Base-by-base conservation (phyloP, 306 rosid species). In the Cyclanthera cordifolia region DNA sequence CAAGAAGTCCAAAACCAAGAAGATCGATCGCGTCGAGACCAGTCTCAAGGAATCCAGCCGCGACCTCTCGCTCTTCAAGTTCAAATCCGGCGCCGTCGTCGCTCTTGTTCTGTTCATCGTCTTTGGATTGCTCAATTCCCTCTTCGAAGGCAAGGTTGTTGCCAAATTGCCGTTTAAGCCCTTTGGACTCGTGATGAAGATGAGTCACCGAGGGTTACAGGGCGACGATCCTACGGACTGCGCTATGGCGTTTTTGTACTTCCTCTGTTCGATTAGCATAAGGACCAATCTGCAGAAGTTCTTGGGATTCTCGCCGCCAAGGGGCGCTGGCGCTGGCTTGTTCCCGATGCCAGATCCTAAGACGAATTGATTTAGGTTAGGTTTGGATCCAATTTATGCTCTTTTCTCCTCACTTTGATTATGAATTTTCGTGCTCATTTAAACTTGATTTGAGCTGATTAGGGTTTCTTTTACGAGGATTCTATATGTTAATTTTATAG, bases 271-370 rank as follows among this genome's bases (percentile, higher is more conserved):
- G 13, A 90, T 94, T 55, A 94, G 99, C 65, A 94, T 94, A 56
- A 79, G 96, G 41, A 90, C 97, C 48, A 94, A 94, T 86, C 71
- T 94, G 82, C 97, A 94, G 88, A 90, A 94, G 84, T 88, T 94
- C 79, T 82, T 94, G 75, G 97, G 99, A 20, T 94, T 90, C 69
- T 79, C 96, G 52, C 99, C 96, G 17, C 99, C 97, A 9, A 83
- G 99, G 51, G 97, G 99, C 67, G 84, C 97, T 14, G 49, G 88
- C 20, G 79, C 87, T 17, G 96, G 99, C 23, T 82, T 90, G 72
- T 94, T 94, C 76, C 99, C 99, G 52, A 71, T 94, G 85, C 97
- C 99, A n/a, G 96, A 94, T 73, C 92, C 90, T 12, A 94, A 94
- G 80, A 88, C 96, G 80, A 94, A 75, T 78, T 94, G 86, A 89